Conservation (phyloP, 306 rosid species). For the Cucurbita argyrosperma region DNA sequence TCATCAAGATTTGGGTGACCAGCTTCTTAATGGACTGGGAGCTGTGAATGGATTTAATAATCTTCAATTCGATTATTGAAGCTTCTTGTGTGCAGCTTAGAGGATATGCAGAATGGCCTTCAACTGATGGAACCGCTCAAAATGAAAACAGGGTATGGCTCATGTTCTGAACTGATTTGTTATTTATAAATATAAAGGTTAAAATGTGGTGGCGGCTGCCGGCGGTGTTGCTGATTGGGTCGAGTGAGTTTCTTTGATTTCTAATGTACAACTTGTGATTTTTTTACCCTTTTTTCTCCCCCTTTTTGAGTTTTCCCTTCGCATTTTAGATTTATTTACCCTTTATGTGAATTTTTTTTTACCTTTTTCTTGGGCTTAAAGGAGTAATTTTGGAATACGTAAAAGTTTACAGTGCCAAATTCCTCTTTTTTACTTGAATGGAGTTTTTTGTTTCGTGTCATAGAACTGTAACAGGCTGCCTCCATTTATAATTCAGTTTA, state of each 20-base stretch:
- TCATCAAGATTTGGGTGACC: conserved; percentile 66
- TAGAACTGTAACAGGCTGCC: neutral
- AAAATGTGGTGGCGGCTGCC: conserved; percentile 68
- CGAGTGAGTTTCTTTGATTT: conserved; percentile 21
- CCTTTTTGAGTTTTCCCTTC: neutral
- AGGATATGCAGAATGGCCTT: neutral
- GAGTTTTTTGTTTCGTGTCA: neutral
- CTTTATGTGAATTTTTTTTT: neutral
- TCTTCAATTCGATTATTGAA: conserved; percentile 49
- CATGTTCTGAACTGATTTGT: neutral
- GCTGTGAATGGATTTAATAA: conserved; percentile 62
- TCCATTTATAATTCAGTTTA: neutral
- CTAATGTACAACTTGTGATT: conserved; percentile 26
- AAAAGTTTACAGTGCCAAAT: neutral
- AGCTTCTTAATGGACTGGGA: conserved; percentile 66
- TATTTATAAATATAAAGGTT: conserved; percentile 11
- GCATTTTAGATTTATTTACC: neutral
- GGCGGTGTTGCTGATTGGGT: conserved; percentile 12
- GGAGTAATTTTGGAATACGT: neutral
- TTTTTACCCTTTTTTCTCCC: neutral
- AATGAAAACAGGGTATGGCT: neutral
- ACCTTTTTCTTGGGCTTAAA: neutral
- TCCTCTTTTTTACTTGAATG: neutral
- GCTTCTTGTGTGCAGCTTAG: neutral
- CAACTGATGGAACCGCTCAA: neutral